These are phyloP conservation scores for Phragmites australis DNA, from an alignment of 176 grass and related monocot genomes.

Conservation along the genomic window DNA sequence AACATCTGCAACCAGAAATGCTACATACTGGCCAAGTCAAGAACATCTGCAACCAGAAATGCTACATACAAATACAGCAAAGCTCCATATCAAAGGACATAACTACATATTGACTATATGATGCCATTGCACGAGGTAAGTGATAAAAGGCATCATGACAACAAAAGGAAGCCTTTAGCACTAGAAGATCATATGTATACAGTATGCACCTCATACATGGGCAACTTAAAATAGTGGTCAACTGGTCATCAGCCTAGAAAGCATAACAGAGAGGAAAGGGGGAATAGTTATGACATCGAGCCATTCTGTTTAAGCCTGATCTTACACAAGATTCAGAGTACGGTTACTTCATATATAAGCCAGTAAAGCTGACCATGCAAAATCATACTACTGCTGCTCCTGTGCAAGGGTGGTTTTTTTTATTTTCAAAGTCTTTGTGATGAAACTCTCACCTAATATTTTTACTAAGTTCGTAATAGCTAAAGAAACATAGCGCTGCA, in stretches of 20 bases:
- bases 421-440: not conserved
- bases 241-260: not conserved
- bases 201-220: not conserved
- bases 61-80: not conserved
- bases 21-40: not conserved
- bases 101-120: not conserved
- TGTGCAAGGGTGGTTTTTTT: not conserved
- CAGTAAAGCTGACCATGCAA: not conserved
- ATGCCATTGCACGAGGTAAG: not conserved
- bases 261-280: not conserved
- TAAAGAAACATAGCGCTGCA: not conserved
- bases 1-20: not conserved
- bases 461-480: not conserved
- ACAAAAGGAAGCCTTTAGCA: not conserved
- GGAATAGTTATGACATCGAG: not conserved
- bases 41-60: not conserved
- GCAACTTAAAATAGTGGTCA: not conserved
- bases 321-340: not conserved
- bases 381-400: not conserved
- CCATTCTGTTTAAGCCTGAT: not conserved
- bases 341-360: not conserved
- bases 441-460: not conserved
- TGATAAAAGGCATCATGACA: not conserved
- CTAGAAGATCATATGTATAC: not conserved
- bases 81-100: not conserved